Evolutionary conservation across 345 rosid species (phyloP).

Genomic region (Geranium brycei): DNA sequence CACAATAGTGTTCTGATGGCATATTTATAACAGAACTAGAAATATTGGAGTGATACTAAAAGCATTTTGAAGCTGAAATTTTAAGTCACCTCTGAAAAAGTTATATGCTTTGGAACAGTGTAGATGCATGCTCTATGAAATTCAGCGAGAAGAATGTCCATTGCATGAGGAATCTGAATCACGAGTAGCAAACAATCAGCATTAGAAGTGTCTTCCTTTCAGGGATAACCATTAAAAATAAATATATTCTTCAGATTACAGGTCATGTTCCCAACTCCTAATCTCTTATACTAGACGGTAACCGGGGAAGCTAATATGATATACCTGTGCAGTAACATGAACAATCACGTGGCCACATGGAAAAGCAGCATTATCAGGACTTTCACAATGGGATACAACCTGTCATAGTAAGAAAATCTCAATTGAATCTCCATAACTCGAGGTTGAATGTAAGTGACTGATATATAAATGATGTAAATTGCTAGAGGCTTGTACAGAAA

Average conservation of each 20-base stretch:
- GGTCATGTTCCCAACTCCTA: neutral
- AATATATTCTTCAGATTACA: neutral
- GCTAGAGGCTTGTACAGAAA: neutral
- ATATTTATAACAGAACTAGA: neutral
- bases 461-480: too few species aligned
- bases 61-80: neutral
- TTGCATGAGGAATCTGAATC: constrained; percentile 53
- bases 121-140: constrained; percentile 77
- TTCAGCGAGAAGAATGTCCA: constrained; percentile 84
- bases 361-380: constrained; percentile 48
- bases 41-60: neutral
- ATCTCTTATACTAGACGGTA: neutral
- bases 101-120: constrained; percentile 76
- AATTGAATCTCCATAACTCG: neutral
- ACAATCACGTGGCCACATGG: constrained; percentile 64
- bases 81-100: constrained; percentile 46
- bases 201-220: neutral
- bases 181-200: neutral
- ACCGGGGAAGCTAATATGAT: neutral
- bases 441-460: neutral
- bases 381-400: constrained; percentile 54
- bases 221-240: neutral
- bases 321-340: constrained; percentile 68
- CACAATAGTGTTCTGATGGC: too few species aligned
- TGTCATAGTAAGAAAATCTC: constrained; percentile 17